A percentile compares a stretch with the other conserved stretches of the same genome.
Conservation (phyloP, 306 rosid genomes). For the Ochetophila trinervis region DNA sequence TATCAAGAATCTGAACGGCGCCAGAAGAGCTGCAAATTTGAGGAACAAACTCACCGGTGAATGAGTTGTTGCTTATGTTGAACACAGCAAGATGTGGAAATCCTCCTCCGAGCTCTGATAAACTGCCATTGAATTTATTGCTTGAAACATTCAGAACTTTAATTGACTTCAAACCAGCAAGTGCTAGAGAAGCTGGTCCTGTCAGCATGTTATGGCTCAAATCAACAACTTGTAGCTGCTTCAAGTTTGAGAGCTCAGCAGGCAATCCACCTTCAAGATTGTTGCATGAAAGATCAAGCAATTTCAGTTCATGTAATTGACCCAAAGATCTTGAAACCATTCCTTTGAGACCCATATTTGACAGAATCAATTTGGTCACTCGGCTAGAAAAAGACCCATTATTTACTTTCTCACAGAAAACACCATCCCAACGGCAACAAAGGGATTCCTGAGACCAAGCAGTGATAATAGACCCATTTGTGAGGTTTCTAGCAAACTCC, state of each 20-base stretch:
- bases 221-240: slow-evolving; percentile 55
- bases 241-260: slow-evolving; percentile 46
- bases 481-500: slow-evolving; percentile 58
- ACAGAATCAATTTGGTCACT: slow-evolving; percentile 54
- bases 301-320: slow-evolving; percentile 43
- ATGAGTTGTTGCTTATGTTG: slow-evolving; percentile 69
- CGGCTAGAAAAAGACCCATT: slow-evolving; percentile 34
- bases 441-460: slow-evolving; percentile 46
- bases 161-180: slow-evolving; percentile 57
- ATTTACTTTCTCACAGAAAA: slow-evolving; percentile 46
- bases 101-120: slow-evolving; percentile 37
- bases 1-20: slow-evolving; percentile 52
- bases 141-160: slow-evolving; percentile 59
- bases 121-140: slow-evolving; percentile 41
- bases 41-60: slow-evolving; percentile 50
- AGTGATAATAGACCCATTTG: slow-evolving; percentile 36
- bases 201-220: slow-evolving; percentile 64
- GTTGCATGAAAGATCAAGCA: slow-evolving; percentile 63
- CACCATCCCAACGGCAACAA: slow-evolving; percentile 75
- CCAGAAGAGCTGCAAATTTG: slow-evolving; percentile 52
- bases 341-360: slow-evolving; percentile 60
- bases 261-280: slow-evolving; percentile 60
- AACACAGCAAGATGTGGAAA: slow-evolving; percentile 51
- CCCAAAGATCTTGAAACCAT: slow-evolving; percentile 49
- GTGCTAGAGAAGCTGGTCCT: slow-evolving; percentile 40